Evolutionary conservation across 2,329 filamentous ascomycete genomes (phyloP), one percentile per base, ranked within the genome.

Genomic region (Aspergillus clavatus): DNA sequence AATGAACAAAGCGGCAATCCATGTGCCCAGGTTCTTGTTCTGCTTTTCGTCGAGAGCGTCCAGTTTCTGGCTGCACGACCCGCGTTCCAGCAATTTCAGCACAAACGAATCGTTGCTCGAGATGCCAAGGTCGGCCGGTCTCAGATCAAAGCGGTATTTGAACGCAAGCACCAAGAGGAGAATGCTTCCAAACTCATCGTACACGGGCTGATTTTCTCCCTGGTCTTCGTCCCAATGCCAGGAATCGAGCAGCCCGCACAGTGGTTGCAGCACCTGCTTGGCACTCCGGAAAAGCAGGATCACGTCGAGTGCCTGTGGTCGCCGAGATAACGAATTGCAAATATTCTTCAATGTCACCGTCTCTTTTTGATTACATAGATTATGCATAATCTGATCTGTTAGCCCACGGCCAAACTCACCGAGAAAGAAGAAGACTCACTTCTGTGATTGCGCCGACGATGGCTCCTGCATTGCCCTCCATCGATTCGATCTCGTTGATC

Each of bases 401-500:
- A 59, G 51, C 36, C 2, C n/a, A 14, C 10, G 12, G 8, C 8
- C 39, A 11, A 11, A n/a, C 14, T n/a, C n/a, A 24, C 3, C 12
- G n/a, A n/a, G n/a, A 18, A 33, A 36, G 24, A 4, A 3, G 14
- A 11, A 11, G 21, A 61, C 74, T 56, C 63, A 84, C 83, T 72
- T 88, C 85, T 29, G 83, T 80, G 36, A 90, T 73, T 2, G 89
- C 90, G 48, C 84, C 82, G 40, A 86, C 86, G 14, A 94, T 87
- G 2, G 89, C 88, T 2, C 87, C 89, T 2, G 88, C 88, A 64
- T 96, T 96, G 1, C 91, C 91, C 58, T 95, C 88, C 78, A 93
- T 89, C 40, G 84, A 85, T 45, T 95, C 89, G 19, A 98, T 74
- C 57, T 95, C 89, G 29, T 83, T 80, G 31, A 96, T 81, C 24